Conservation (phyloP, 2,329 filamentous ascomycete genomes). For the Epichloe hybrida region DNA sequence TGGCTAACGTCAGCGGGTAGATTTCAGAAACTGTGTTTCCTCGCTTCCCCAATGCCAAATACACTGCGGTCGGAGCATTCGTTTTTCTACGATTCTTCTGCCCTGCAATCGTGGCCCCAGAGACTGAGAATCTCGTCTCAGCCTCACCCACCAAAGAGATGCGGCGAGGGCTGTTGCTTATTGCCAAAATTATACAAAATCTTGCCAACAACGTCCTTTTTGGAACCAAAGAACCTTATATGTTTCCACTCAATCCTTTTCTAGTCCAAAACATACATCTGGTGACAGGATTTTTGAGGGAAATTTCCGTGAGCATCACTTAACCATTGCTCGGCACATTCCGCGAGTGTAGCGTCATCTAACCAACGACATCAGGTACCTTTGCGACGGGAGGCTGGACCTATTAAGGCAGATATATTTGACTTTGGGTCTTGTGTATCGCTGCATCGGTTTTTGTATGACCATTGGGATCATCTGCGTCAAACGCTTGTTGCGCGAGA, state of each 20-base stretch:
- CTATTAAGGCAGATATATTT: constrained; percentile 36
- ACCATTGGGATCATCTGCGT: constrained; percentile 57
- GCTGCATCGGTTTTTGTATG: constrained; percentile 55
- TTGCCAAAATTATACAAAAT: constrained; percentile 60
- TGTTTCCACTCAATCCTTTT: constrained; percentile 58
- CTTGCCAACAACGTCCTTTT: constrained; percentile 60
- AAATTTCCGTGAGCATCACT: constrained; percentile 42
- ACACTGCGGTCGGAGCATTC: constrained; percentile 58
- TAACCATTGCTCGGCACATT: neutral
- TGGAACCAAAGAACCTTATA: constrained; percentile 58
- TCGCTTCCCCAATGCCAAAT: constrained; percentile 55
- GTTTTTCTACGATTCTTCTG: constrained; percentile 62
- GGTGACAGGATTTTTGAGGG: constrained; percentile 52
- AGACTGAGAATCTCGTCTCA: constrained; percentile 51
- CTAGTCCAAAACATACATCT: constrained; percentile 54
- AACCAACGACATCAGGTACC: constrained; percentile 24
- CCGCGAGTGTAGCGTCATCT: neutral
- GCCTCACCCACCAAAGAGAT: constrained; percentile 52
- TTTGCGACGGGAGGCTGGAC: constrained; percentile 30
- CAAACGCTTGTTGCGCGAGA: constrained; percentile 50
- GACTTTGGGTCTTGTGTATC: constrained; percentile 61
- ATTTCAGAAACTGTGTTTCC: constrained; percentile 51
- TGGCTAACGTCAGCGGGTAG: constrained; percentile 14
- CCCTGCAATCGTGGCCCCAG: constrained; percentile 57
- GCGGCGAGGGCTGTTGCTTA: constrained; percentile 52